Conservation (phyloP, 306 rosid species). For the Vigna hirtella region DNA sequence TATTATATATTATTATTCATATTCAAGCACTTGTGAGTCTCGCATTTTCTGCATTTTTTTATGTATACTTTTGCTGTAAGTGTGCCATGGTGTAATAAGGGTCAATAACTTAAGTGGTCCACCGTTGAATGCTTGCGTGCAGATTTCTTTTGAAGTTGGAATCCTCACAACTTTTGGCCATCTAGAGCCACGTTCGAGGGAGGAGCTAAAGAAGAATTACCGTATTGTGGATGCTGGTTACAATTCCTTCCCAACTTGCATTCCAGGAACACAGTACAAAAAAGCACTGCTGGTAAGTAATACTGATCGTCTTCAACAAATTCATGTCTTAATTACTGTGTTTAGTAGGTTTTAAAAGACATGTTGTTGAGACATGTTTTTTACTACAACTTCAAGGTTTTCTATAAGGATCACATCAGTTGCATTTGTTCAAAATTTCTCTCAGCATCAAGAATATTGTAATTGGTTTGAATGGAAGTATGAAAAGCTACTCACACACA, state of each 20-base stretch:
- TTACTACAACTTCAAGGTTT: not conserved
- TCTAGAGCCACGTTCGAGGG: slow-evolving; percentile 59
- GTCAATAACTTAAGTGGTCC: slow-evolving; percentile 39
- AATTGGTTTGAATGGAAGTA: not conserved
- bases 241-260: slow-evolving; percentile 74
- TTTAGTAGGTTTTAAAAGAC: not conserved
- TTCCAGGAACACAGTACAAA: slow-evolving; percentile 77
- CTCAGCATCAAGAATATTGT: too few species aligned
- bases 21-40: slow-evolving; percentile 10
- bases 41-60: slow-evolving; percentile 30
- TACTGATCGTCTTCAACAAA: not conserved
- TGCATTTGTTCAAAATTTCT: not conserved
- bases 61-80: not conserved
- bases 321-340: not conserved
- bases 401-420: not conserved
- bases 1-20: slow-evolving; percentile 36
- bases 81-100: not conserved
- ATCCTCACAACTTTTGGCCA: slow-evolving; percentile 68
- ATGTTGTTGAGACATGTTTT: not conserved
- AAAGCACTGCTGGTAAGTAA: slow-evolving; percentile 69
- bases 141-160: slow-evolving; percentile 89
- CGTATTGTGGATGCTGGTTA: slow-evolving; percentile 72
- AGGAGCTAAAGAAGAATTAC: slow-evolving; percentile 72
- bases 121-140: slow-evolving; percentile 45
- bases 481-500: not conserved